A percentile compares a stretch with the other conserved stretches of the same genome.
Evolutionary conservation across 257 asterid genomes (phyloP).

Genomic region (Solanum peruvianum): DNA sequence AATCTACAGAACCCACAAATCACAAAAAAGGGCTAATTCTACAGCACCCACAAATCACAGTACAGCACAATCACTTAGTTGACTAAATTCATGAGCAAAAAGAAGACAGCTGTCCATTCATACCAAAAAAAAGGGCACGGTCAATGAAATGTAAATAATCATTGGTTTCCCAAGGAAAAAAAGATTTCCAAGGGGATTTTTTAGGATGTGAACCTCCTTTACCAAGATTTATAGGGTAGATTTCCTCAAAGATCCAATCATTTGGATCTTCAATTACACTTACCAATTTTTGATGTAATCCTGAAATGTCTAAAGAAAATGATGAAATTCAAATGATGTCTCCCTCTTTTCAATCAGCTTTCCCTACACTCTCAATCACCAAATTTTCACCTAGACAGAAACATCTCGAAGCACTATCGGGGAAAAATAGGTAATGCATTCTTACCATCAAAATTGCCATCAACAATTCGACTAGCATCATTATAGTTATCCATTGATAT

Average conservation of each 20-base stretch:
- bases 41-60: background rate
- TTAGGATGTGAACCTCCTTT: background rate
- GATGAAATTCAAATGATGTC: background rate
- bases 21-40: background rate
- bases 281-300: background rate
- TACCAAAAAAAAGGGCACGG: background rate
- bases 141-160: background rate
- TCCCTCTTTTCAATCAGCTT: background rate
- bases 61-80: background rate
- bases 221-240: background rate
- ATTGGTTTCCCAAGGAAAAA: background rate
- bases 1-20: background rate
- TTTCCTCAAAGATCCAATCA: background rate
- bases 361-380: background rate
- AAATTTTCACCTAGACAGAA: background rate
- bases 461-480: constrained; percentile 88
- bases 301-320: background rate
- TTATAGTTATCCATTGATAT: constrained; percentile 98
- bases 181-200: background rate
- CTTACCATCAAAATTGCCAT: constrained; percentile 94
- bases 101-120: background rate
- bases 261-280: background rate
- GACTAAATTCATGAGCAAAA: background rate
- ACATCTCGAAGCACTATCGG: background rate
- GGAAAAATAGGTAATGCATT: background rate